These are phyloP conservation scores for Entomortierella chlamydospora DNA, from an alignment of 192 early-diverging fungal species.

Conservation along the genomic window DNA sequence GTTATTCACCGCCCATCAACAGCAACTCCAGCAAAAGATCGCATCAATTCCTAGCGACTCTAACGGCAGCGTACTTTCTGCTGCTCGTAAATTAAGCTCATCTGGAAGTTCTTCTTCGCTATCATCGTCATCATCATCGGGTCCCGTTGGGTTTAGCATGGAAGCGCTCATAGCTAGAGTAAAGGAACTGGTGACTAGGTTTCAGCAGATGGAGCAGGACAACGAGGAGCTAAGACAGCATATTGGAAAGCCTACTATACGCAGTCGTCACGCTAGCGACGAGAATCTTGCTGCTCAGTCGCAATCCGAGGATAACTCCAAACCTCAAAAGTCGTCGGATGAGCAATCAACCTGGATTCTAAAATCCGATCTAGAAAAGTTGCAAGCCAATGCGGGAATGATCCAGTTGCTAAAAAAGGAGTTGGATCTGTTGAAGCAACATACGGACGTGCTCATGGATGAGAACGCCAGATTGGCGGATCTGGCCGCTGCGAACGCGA, in stretches of 20 bases:
- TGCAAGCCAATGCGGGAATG: conserved; percentile 42
- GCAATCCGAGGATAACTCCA: not conserved
- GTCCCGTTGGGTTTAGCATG: conserved; percentile 40
- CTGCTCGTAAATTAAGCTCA: not conserved
- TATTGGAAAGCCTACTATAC: not conserved
- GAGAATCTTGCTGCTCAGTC: not conserved
- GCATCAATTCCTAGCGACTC: not conserved
- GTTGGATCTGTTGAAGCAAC: conserved; percentile 51
- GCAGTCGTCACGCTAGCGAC: conserved; percentile 6
- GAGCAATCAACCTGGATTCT: conserved; percentile 17
- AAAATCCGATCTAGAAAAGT: conserved; percentile 38
- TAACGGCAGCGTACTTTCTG: not conserved
- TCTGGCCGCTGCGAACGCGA: conserved; percentile 25
- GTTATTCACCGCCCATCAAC: conserved; percentile 18
- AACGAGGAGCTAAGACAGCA: conserved; percentile 19
- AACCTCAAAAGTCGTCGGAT: not conserved
- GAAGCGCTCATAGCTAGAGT: conserved; percentile 33
- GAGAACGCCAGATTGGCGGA: conserved; percentile 42
- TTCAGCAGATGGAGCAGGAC: conserved; percentile 29
- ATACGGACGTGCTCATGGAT: conserved; percentile 42
- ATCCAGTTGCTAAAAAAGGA: conserved; percentile 49
- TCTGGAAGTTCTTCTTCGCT: conserved; percentile 5
- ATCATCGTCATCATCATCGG: not conserved
- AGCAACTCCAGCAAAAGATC: conserved; percentile 25
- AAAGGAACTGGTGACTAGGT: conserved; percentile 24